Conservation (phyloP, 2,329 filamentous ascomycete species). For the Clonostachys rosea region DNA sequence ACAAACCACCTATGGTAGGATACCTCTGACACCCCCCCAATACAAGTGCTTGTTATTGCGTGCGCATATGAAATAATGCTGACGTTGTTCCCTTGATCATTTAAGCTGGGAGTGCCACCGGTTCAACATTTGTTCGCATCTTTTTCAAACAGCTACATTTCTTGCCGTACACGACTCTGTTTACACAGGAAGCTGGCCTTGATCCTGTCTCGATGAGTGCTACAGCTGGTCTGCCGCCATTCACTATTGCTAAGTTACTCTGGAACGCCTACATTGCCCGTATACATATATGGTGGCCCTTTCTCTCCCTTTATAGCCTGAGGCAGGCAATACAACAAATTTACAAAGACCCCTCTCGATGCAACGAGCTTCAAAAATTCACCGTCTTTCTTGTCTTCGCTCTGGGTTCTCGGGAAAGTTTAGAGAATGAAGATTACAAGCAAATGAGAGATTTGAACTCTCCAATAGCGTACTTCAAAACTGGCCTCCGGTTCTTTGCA, state of each 20-base stretch:
- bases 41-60: too few relatives aligned
- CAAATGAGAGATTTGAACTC: conserved; percentile 13
- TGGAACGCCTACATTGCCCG: conserved; percentile 11
- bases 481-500: conserved; percentile 11
- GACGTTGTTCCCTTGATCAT: neutral
- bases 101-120: conserved; percentile 12
- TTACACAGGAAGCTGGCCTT: neutral
- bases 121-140: conserved; percentile 15
- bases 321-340: conserved; percentile 6
- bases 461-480: conserved; percentile 11
- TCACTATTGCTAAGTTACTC: conserved; percentile 7
- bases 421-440: conserved; percentile 6
- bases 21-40: too few relatives aligned
- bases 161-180: neutral
- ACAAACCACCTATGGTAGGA: conserved; percentile 10
- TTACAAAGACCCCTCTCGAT: conserved; percentile 7
- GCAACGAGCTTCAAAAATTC: conserved; percentile 8
- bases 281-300: conserved; percentile 17
- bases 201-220: neutral
- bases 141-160: conserved; percentile 15
- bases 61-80: too few relatives aligned
- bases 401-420: conserved; percentile 8
- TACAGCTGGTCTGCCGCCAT: conserved; percentile 10
- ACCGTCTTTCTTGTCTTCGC: conserved; percentile 9
- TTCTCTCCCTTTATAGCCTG: conserved; percentile 11